Evolutionary conservation across 2,329 filamentous ascomycete genomes (phyloP), one percentile per base, ranked within the genome.

Genomic region (Botryosphaeria dothidea): DNA sequence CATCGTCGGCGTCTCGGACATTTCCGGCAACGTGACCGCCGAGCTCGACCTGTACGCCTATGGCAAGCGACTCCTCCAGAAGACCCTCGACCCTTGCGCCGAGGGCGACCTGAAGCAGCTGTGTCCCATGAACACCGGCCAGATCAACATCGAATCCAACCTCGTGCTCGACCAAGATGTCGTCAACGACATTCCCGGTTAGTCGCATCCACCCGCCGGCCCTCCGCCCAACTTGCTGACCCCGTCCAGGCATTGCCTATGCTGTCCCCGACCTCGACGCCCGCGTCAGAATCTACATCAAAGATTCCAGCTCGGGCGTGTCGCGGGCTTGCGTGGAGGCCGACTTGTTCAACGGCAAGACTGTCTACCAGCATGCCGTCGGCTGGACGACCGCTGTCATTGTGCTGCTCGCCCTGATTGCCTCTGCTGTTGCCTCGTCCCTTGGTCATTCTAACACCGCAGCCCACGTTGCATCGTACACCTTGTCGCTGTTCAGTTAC

Each of bases 391-490:
- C 93, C 27, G 93, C 93, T 65, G 84, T 96, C 69, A 93, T 97
- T 71, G 92, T 92, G 68, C 92, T 92, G 66, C 80, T 96, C 49
- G 92, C 91, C 69, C 83, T 97, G 54, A 83, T 92, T 60, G 90
- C 92, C 8, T 97, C 94, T 51, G 94, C 92, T 67, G 86, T 97
- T 68, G 91, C 94, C 34, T 96, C 93, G 29, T 93, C 93, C 31
- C 83, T 97, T 4, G 93, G 93, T 11, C 92, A 97, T 78, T 92
- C 92, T 58, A 97, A 97, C 77, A 94, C 93, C 3, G 93, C 93
- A 54, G 92, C 93, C 57, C 93, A 97, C 78, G 91, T 98, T 68
- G 94, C 94, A 63, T 90, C 93, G 62, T 97, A 96, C 74, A 92
- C 94, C 3, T 85, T 97, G 68, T 95, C 93, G 15, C 88, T 98